Evolutionary conservation across 306 rosid genomes (phyloP), one percentile per base, ranked within the genome.

Genomic region (Sophora flavescens): DNA sequence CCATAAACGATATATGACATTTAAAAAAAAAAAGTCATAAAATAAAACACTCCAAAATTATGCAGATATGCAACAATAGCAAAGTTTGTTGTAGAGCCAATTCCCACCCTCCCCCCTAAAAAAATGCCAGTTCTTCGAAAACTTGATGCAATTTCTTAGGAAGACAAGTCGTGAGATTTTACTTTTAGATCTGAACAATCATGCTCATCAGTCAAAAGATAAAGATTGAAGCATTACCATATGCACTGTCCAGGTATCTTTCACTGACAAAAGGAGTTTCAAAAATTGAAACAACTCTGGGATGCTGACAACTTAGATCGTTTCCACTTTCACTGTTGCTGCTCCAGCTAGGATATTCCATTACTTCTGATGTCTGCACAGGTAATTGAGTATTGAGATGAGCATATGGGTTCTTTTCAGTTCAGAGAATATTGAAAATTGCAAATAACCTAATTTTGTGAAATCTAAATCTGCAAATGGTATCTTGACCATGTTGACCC

Each of bases 341-440:
- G 85, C 85, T 79, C 70, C 80, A 75, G 77, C 85, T 44, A 61
- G 70, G 79, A 54, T 79, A 90, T 79, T 89, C 87, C 50, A 42
- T 72, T 77, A 75, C 82, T 81, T 85, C 89, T 50, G 81, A 59
- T 75, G 74, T 88, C 99, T 96, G 96, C 80, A 84, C 53, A 66
- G 51, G 82, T 68, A 45, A 56, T 72, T 60, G 67, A 83, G 39
- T 30, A 16, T 33, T 45, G 52, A 81, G 73, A 58, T 72, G 61
- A 50, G 67, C 42, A 33, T 41, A 36, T 10, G 53, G 72, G 47
- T 14, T 72, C 36, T n/a, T 41, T 53, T 71, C 15, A 54, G 74
- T 47, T 61, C 53, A 77, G 50, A 53, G 66, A 72, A 45, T 28
- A 68, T 35, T 61, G 59, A 13, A 72, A 50, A 64, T 50, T 41